Base-by-base conservation (phyloP, 306 rosid species). In the Canavalia gladiata region DNA sequence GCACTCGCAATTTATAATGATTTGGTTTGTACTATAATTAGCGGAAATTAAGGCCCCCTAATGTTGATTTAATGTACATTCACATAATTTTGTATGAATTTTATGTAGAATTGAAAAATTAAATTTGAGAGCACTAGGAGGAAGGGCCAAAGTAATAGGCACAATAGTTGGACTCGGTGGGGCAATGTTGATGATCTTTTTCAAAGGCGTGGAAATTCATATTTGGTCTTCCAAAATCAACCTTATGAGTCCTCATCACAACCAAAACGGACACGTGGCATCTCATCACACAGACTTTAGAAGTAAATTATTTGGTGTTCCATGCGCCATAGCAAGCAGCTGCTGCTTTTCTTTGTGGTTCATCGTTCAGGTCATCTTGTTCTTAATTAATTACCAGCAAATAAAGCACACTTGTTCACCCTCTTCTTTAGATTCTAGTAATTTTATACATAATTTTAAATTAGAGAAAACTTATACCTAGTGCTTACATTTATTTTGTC, bases 71-170 rank as follows among this genome's bases (percentile, higher is more conserved):
- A 54, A 5, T 4, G 30, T 54, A 7, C 64, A 28, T 57, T 57
- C 13, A 7, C 39, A 8, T 30, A 31, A 59, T 29, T 59, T 31
- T 10, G 8, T 68, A 71, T 82, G 60, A 3, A 13, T 86, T 63
- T 35, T 64, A 0, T 50, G 34, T 51, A 86, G 87, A 31, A 51
- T 81, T 55, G 92, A 90, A 76, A 85, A 63, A 25, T 30, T 87
- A 49, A 80, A 76, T 11, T 66, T 86, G 41, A 43, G 76, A 81
- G 59, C 6, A 37, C 9, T 35, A 7, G 80, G 81, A 30, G 94
- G 92, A 29, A 84, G 62, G 60, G 91, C 89, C 0, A 90, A 87
- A 59, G 64, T 90, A 42, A 41, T 74, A 8, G 94, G 94, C 10
- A 80, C 90, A 3, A 1, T 77, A 43, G 34, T 74, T 0, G 90